Evolutionary conservation across 116 monocot genomes (phyloP), one percentile per base, ranked within the genome.

Genomic region (Dioscorea cayenensis): DNA sequence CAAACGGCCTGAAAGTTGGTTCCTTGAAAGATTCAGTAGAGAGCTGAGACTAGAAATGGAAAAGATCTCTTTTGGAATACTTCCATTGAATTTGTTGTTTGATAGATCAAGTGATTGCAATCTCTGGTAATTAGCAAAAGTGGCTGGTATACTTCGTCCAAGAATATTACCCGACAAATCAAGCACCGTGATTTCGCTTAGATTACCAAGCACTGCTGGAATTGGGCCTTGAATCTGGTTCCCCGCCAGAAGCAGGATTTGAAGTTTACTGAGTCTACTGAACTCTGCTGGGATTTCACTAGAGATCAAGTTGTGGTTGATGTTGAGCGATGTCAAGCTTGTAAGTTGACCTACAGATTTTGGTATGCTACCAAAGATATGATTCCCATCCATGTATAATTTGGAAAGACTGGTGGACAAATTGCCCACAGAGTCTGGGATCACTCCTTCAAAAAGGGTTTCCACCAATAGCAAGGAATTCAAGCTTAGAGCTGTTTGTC

Each of bases 381-480:
- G 52, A 55, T 80, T 80, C 16, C 66, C 38, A 7, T 71, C 80
- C 32, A 76, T 59, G 25, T 75, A 76, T 1, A 80, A 59, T 64
- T 62, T 75, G 3, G 22, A 38, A 23, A 75, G 35, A 36, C 51
- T 60, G 27, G 35, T 50, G 19, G 80, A 80, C 6, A 80, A 66
- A 32, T 81, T 76, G 20, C 81, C 81, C 21, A 81, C 71, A 3
- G 76, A 81, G 0, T 60, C 58, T 4, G 81, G 81, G 50, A 81
- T 72, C 29, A 48, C 43, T n/a, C 81, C 81, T 29, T 72, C 67
- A 0, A 81, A 23, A 10, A 37, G n/a, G 60, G 65, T 81, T 81
- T 9, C 17, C 75, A 37, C 76, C 76, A 28, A 72, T 36, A 23
- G 72, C 68, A n/a, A 81, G 63, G 63, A 61, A 68, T 13, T 48